Evolutionary conservation across 768 basidiomycete genomes (phyloP), one percentile per base, ranked within the genome.

Genomic region (Auricularia cornea): DNA sequence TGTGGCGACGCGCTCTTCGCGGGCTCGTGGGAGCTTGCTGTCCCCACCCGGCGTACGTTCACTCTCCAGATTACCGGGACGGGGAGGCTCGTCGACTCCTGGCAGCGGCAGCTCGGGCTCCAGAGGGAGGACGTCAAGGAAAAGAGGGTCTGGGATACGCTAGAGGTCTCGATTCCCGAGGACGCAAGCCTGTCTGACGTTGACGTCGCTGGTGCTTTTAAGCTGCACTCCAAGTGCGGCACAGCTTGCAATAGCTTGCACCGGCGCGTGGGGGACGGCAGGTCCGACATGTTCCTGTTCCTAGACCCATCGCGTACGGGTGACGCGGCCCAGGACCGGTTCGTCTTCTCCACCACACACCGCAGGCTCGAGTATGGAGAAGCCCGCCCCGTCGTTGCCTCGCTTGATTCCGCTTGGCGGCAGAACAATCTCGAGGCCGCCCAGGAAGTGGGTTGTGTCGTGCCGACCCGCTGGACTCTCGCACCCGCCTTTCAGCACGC

Each of bases 221-320:
- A 76, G 29, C 84, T 94, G 56, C 78, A 94, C 60, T 87, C 90
- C 66, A 88, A 87, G 71, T 98, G 95, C 63, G 94, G 94, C 6
- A 92, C 92, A 2, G 92, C 95, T 8, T 92, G 90, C 70, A 81
- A 83, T 28, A 88, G 89, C 23, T 78, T 98, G 57, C 93, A 96
- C 74, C 86, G 84, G 73, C 87, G 72, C 0, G 78, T 76, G n/a
- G 84, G 85, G 20, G 67, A 62, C 2, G 70, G 74, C 6, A 73
- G 84, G 31, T 86, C 88, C 0, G 83, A 88, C 0, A 71, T 97
- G 12, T 93, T 86, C 73, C 77, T 84, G 76, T 81, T 97, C 68
- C 69, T 78, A 61, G 93, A 97, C 70, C 93, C 94, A 18, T 86
- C 89, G 35, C 84, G 94, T 1, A 83, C 80, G 60, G 92, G 91